Evolutionary conservation across 768 basidiomycete species (phyloP), one percentile per base, ranked within the genome.

Genomic region (Lyophyllum atratum): DNA sequence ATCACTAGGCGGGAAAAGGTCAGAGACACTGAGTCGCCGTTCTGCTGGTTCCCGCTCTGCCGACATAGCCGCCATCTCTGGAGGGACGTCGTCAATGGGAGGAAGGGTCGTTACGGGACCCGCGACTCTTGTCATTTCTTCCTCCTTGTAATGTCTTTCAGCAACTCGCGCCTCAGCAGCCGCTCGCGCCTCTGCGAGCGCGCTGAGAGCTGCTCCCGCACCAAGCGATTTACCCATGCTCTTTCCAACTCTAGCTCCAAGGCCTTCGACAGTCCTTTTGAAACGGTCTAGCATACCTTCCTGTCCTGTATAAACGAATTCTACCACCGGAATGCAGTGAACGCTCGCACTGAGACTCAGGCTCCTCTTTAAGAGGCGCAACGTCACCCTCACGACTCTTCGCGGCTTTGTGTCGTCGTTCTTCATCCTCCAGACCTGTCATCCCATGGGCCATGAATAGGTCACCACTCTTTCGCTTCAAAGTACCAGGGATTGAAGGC

Each of bases 401-500:
- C 3, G 76, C 67, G 17, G 76, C 66, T 65, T 90, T 91, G 11
- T 66, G 43, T 49, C 71, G 74, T 43, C 79, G 76, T 54, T 76
- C 80, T 52, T 75, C 76, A 39, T 74, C 77, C 21, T 77, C 76
- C 24, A 60, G 53, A 8, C 63, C 63, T 3, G 63, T 37, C 8
- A 47, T 52, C 14, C 43, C 60, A 22, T 60, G 61, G 49, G 59
- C n/a, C 40, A 55, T 61, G 8, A 69, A 54, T 68, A 78, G 68
- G 29, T 85, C 85, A 1, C 72, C 80, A 61, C 89, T 91, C 72
- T 92, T 92, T 56, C 89, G 77, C 65, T 92, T 92, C 44, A 75
- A 64, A 40, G 64, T 72, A 55, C 61, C 72, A 28, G 50, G 37
- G 8, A 54, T 6, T 19, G 59, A 44, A 19, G 51, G 62, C 7